Evolutionary conservation across 2,329 filamentous ascomycete species (phyloP).

Genomic region (Xylaria hypoxylon): DNA sequence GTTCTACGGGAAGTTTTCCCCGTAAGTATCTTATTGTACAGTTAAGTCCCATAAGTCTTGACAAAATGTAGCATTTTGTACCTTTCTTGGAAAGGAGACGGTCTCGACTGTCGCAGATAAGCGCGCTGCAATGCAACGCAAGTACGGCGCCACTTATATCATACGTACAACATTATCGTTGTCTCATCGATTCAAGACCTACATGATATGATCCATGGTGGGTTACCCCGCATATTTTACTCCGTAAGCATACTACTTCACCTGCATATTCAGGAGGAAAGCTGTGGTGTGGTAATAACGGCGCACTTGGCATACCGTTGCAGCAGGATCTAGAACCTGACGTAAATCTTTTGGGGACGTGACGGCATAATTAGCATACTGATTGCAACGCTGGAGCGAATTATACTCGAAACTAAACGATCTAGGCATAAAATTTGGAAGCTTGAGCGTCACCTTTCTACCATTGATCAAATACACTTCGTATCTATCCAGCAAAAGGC

Average conservation of each 20-base stretch:
- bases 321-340: background rate
- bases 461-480: background rate
- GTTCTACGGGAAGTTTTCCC: background rate
- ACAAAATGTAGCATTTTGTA: conserved; percentile 1
- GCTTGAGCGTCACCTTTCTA: background rate
- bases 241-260: too few relatives aligned
- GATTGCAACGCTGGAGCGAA: background rate
- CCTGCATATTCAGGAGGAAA: too few relatives aligned
- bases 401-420: background rate
- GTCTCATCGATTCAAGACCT: background rate
- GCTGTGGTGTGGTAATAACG: too few relatives aligned
- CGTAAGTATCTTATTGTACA: conserved; percentile 2
- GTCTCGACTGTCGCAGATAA: background rate
- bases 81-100: background rate
- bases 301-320: too few relatives aligned
- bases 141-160: background rate
- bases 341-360: background rate
- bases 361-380: background rate
- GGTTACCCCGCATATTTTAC: background rate
- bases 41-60: background rate
- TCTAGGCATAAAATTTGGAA: background rate
- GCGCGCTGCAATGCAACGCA: background rate
- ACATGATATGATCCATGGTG: background rate
- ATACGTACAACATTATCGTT: background rate
- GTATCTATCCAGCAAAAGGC: background rate